A percentile compares a stretch with the other conserved stretches of the same genome.
These are phyloP conservation scores for Fibroporia radiculosa DNA, from an alignment of 768 basidiomycete species.

Conservation along the genomic window DNA sequence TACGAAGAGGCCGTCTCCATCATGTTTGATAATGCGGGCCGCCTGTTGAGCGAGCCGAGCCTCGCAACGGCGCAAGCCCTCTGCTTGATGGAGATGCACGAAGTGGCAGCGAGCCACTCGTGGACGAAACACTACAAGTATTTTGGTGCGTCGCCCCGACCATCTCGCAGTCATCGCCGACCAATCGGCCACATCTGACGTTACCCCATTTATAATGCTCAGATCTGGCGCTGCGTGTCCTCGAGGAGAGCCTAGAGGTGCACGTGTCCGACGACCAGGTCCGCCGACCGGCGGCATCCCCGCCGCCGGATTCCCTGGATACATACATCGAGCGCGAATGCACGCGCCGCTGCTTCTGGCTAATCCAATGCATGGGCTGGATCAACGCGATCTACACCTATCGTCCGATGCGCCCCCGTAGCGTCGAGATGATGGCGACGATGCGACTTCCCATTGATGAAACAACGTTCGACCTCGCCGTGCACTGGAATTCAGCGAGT, in stretches of 20 bases:
- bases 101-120: constrained; percentile 27
- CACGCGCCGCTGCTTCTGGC: constrained; percentile 77
- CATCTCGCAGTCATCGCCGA: neutral
- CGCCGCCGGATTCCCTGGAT: constrained; percentile 46
- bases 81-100: constrained; percentile 60
- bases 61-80: constrained; percentile 72
- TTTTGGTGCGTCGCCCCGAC: constrained; percentile 34
- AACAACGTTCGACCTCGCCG: constrained; percentile 62
- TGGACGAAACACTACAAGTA: constrained; percentile 29
- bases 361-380: constrained; percentile 56
- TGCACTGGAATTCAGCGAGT: constrained; percentile 14
- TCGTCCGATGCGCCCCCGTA: constrained; percentile 26
- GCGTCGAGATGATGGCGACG: constrained; percentile 28
- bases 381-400: constrained; percentile 33
- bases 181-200: neutral
- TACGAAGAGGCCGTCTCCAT: constrained; percentile 53
- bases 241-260: constrained; percentile 60
- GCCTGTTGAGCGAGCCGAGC: constrained; percentile 53
- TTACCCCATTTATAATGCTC: constrained; percentile 11
- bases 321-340: constrained; percentile 67
- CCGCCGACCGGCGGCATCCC: constrained; percentile 44
- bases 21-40: constrained; percentile 67
- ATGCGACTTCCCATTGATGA: constrained; percentile 76
- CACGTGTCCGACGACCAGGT: constrained; percentile 46
- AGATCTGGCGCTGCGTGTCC: constrained; percentile 61